Conservation (phyloP, 2,329 filamentous ascomycete genomes). For the Cladophialophora chaetospira region DNA sequence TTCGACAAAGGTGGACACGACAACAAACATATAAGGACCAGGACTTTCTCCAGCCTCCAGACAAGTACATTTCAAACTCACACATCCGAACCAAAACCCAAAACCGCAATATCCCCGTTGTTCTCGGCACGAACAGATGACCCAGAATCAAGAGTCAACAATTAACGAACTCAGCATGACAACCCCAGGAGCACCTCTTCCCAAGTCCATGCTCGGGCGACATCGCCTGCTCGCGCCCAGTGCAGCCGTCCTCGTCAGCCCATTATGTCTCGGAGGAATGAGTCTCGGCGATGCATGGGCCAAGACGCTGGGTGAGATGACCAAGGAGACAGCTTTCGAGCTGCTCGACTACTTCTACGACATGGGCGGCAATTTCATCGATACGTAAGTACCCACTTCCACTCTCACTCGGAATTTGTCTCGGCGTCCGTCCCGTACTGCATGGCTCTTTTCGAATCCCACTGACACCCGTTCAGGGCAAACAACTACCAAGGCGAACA, state of each 20-base stretch:
- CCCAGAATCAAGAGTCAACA: background rate
- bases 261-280: constrained; percentile 58
- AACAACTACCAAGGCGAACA: constrained; percentile 49
- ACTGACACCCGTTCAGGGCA: constrained; percentile 31
- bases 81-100: no score
- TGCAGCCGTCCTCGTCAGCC: constrained; percentile 55
- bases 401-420: background rate
- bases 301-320: constrained; percentile 38
- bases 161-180: constrained; percentile 9
- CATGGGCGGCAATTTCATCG: constrained; percentile 56
- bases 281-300: constrained; percentile 57
- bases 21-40: no score
- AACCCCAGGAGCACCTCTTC: constrained; percentile 35
- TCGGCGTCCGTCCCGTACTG: background rate
- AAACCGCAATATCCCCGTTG: no score
- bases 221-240: constrained; percentile 56
- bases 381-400: constrained; percentile 39
- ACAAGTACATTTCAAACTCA: no score
- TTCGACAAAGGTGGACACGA: no score
- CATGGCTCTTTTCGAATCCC: background rate
- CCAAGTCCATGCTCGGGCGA: constrained; percentile 50
- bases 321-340: constrained; percentile 48
- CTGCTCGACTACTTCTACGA: constrained; percentile 53
- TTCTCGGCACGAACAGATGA: no score
- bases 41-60: no score